Percentiles rank a stretch among this genome's conserved stretches.
Evolutionary conservation across 2,329 filamentous ascomycete genomes (phyloP).

Genomic region (Conoideocrella luteorostrata): DNA sequence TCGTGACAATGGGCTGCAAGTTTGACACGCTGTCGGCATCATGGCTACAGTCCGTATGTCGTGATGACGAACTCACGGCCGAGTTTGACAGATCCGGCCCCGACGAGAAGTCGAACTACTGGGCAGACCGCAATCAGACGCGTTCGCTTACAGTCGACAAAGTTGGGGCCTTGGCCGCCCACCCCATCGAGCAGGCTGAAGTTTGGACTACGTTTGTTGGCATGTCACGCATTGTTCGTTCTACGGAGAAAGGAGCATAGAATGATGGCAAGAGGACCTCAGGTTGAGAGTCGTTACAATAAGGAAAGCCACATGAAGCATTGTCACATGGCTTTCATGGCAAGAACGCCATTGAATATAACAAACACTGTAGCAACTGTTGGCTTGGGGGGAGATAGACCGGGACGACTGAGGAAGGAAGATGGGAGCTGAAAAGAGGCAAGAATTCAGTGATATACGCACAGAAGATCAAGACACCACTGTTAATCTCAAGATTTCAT

Average conservation of each 20-base stretch:
- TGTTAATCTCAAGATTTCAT: too few species aligned
- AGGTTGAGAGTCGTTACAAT: not conserved
- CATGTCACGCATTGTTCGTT: slow-evolving; percentile 26
- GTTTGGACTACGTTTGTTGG: slow-evolving; percentile 21
- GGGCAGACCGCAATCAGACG: slow-evolving; percentile 19
- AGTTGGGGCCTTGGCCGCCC: too few species aligned
- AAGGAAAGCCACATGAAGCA: not conserved
- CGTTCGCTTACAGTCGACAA: slow-evolving; percentile 14
- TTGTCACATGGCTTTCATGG: not conserved
- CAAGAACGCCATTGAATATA: too few species aligned
- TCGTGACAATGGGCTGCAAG: slow-evolving; percentile 19
- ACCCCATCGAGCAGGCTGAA: slow-evolving; percentile 4
- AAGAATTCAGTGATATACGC: too few species aligned
- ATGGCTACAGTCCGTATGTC: slow-evolving; percentile 28
- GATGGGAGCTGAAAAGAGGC: too few species aligned
- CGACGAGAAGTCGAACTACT: slow-evolving; percentile 26
- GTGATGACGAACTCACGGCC: slow-evolving; percentile 24
- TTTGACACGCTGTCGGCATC: slow-evolving; percentile 28
- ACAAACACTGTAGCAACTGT: too few species aligned
- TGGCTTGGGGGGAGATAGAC: too few species aligned
- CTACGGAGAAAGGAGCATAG: slow-evolving; percentile 22
- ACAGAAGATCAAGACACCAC: too few species aligned
- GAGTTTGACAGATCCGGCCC: slow-evolving; percentile 25
- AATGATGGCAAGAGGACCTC: not conserved
- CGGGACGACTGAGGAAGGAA: too few species aligned